Conservation (phyloP, 371 early-diverging fungal genomes). For the Ordospora colligata region DNA sequence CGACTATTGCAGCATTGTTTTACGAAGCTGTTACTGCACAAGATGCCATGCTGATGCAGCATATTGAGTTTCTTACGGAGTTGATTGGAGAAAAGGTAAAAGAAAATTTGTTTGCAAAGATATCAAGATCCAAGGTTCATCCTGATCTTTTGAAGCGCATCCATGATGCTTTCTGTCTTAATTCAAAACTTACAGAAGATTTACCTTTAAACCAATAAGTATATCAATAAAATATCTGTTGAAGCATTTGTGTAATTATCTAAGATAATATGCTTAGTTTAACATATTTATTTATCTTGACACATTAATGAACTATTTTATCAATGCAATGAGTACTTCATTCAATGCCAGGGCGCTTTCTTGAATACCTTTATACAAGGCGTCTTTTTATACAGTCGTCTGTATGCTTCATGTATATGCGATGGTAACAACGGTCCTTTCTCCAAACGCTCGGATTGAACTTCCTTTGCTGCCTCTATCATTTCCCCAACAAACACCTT, state of each 20-base stretch:
- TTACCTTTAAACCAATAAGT: not conserved
- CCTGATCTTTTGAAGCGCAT: not conserved
- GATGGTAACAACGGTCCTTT: constrained; percentile 66
- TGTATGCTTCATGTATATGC: constrained; percentile 76
- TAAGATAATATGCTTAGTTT: not conserved
- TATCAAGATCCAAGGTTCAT: not conserved
- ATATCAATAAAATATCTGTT: not conserved
- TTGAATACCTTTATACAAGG: constrained; percentile 55
- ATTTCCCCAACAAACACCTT: constrained; percentile 91
- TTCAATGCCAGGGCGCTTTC: constrained; percentile 42
- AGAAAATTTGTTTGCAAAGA: constrained; percentile 27
- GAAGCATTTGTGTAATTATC: not conserved
- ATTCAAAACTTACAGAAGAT: not conserved
- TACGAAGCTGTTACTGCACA: constrained; percentile 32
- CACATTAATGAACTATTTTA: not conserved
- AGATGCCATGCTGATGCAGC: not conserved
- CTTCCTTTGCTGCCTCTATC: constrained; percentile 68
- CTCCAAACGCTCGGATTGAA: constrained; percentile 55
- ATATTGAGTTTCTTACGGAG: constrained; percentile 12
- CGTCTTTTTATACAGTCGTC: constrained; percentile 66
- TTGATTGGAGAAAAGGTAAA: constrained; percentile 20
- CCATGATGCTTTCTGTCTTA: not conserved
- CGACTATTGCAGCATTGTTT: constrained; percentile 32
- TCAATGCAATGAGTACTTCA: not conserved
- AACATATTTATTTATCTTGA: not conserved